phyloP scores from a whole-genome alignment of 768 basidiomycete species.

The Chalciporus piperatus region DNA sequence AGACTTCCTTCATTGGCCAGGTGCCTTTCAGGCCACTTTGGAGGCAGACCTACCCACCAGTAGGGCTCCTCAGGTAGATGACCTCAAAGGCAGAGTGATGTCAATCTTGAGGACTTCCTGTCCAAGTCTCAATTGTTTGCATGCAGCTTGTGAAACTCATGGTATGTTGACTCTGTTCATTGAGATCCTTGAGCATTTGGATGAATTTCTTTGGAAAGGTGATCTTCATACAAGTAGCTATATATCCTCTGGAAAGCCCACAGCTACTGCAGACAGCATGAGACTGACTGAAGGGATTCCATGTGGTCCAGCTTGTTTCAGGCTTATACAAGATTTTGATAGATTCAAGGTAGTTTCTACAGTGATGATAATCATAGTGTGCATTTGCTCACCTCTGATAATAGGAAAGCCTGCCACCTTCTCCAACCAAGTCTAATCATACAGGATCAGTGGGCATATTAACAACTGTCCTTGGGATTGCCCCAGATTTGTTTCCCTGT shows the following conservation, averaged over 20 bases:
- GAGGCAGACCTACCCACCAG: slow-evolving; percentile 1
- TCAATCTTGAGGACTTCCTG: slow-evolving; percentile 40
- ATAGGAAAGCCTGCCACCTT: slow-evolving; percentile 25
- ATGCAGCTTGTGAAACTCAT: slow-evolving; percentile 40
- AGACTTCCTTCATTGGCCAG: slow-evolving; percentile 40
- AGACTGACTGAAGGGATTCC: slow-evolving; percentile 26
- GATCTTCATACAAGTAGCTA: slow-evolving; percentile 3
- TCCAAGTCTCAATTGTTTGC: slow-evolving; percentile 44
- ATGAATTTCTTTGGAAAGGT: background rate
- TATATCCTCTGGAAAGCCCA: slow-evolving; percentile 24
- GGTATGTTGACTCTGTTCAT: slow-evolving; percentile 14
- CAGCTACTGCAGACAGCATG: slow-evolving; percentile 21
- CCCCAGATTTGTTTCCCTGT: slow-evolving; percentile 49
- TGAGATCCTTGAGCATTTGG: background rate
- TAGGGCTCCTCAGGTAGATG: slow-evolving; percentile 16
- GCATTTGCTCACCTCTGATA: background rate
- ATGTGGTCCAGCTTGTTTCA: slow-evolving; percentile 33
- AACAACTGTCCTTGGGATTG: slow-evolving; percentile 37
- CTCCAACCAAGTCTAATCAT: slow-evolving; percentile 5
- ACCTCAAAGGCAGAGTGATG: slow-evolving; percentile 34
- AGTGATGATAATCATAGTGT: rapidly evolving
- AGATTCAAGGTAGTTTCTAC: slow-evolving; percentile 15
- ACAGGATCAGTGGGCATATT: slow-evolving; percentile 23
- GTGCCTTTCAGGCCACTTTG: slow-evolving; percentile 3
- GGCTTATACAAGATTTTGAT: slow-evolving; percentile 24